Evolutionary conservation across 225 moss, liverwort and hornwort genomes (phyloP).

Genomic region (Physcomitrellopsis africana): DNA sequence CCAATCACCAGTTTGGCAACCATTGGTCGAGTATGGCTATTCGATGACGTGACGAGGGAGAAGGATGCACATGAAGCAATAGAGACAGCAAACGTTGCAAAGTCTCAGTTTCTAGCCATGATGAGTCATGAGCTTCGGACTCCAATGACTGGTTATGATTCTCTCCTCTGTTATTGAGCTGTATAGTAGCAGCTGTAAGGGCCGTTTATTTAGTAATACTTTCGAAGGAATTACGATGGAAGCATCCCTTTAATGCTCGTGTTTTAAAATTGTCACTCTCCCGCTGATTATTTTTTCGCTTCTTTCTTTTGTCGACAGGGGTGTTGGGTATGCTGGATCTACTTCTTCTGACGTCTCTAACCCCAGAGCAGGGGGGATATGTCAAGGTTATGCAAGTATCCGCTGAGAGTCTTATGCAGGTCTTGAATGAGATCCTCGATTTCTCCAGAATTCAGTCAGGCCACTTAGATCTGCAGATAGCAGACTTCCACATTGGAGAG

Average conservation of each 20-base stretch:
- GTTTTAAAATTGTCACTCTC: neutral
- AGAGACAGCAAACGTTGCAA: constrained; percentile 73
- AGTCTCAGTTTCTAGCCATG: constrained; percentile 95
- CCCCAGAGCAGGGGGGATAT: constrained; percentile 78
- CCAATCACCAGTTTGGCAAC: constrained; percentile 75
- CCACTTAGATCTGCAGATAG: constrained; percentile 64
- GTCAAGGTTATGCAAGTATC: constrained; percentile 92
- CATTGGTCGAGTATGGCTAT: constrained; percentile 88
- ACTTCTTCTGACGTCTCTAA: constrained; percentile 71
- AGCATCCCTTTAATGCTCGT: neutral
- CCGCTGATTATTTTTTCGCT: neutral
- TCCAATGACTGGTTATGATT: constrained; percentile 72
- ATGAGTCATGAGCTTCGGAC: constrained; percentile 97
- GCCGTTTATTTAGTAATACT: too few species aligned
- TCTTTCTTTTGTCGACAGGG: constrained; percentile 38
- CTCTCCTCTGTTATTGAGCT: neutral
- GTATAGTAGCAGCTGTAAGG: too few species aligned
- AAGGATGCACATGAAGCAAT: constrained; percentile 80
- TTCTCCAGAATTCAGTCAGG: constrained; percentile 93
- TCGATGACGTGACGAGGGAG: constrained; percentile 88
- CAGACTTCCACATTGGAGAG: constrained; percentile 74
- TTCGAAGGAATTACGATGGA: neutral
- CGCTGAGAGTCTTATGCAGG: constrained; percentile 88
- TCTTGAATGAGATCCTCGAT: constrained; percentile 88
- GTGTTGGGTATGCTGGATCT: constrained; percentile 96